Base-by-base conservation (phyloP, 169 alveolate genomes). In the Cryptosporidium parvum region DNA sequence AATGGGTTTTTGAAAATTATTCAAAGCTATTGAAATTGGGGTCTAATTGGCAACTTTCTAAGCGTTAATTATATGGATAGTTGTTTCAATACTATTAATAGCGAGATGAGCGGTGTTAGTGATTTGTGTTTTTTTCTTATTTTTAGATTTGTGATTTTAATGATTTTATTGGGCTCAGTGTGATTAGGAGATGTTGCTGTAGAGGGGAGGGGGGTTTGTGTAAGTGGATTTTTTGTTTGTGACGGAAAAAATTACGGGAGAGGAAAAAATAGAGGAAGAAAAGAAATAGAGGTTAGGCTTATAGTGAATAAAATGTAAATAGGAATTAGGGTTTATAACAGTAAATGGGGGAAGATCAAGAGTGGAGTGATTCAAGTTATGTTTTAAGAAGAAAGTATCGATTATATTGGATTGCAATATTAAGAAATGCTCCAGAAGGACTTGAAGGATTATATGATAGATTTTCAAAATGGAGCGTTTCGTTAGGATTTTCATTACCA, bases 331-430 rank as follows among this genome's bases (percentile, higher is more conserved):
- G 35, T 9, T 3, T n/a, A n/a, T 10, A 21, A 26, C 67, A n/a
- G 37, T 56, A 56, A 26, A 80, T 37, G 75, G 59, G 6, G 26
- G 80, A 65, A 42, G 75, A 70, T 31, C 37, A 70, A 29, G 89
- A 80, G 45, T 59, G 89, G 73, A 80, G 89, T 29, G 73, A 65
- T 33, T 59, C 80, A 14, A 80, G 89, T 45, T 80, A 62, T 80
- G 53, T 44, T 16, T 80, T 80, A 48, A 80, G 89, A 51, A 80
- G 68, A 31, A 62, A 44, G 56, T 31, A 80, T 48, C 42, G 73
- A n/a, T 21, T 80, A 33, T 33, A 80, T n/a, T 80, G 89, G 89
- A 80, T 68, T 62, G 89, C 75, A 31, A 80, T 80, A 62, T 35
- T 80, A 7, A 42, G 89, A 1, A 44, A 65, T 23, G 65, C 39